Conservation (phyloP, 2,329 filamentous ascomycete species). For the Hirsutella minnesotensis region DNA sequence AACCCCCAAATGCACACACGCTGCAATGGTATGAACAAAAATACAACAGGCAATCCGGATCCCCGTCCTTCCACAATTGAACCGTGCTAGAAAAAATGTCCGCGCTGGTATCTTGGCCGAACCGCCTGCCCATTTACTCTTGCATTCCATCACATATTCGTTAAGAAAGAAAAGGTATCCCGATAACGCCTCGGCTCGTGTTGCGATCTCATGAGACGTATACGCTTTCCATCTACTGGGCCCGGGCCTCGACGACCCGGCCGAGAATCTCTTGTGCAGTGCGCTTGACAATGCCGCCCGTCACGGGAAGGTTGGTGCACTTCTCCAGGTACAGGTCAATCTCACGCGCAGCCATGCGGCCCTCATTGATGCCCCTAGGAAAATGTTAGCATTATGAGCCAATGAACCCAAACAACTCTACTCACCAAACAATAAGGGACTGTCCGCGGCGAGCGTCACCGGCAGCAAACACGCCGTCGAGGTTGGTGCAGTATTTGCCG, state of each 20-base stretch:
- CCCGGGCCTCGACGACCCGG: slow-evolving; percentile 5
- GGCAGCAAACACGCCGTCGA: slow-evolving; percentile 82
- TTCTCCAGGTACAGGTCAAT: slow-evolving; percentile 80
- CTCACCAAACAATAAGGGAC: slow-evolving; percentile 89
- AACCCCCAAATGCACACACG: neutral
- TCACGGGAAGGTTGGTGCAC: slow-evolving; percentile 71
- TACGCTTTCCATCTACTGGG: slow-evolving; percentile 2
- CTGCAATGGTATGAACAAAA: slow-evolving; percentile 2
- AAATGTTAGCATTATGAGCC: slow-evolving; percentile 19
- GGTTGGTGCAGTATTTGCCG: slow-evolving; percentile 79
- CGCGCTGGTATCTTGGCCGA: slow-evolving; percentile 6
- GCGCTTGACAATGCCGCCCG: slow-evolving; percentile 83
- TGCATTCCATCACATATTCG: slow-evolving; percentile 1
- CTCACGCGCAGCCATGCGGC: slow-evolving; percentile 82
- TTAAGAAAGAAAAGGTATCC: neutral
- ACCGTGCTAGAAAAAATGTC: neutral
- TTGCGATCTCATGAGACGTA: neutral
- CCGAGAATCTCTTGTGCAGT: slow-evolving; percentile 59
- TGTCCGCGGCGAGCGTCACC: slow-evolving; percentile 93
- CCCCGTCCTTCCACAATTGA: neutral
- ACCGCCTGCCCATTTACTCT: neutral
- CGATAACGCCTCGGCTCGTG: neutral
- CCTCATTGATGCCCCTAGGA: slow-evolving; percentile 85
- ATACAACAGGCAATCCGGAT: neutral
- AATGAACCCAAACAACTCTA: neutral